These are phyloP conservation scores for Trichophyton mentagrophytes DNA, from an alignment of 2,329 filamentous ascomycete genomes.

Conservation along the genomic window DNA sequence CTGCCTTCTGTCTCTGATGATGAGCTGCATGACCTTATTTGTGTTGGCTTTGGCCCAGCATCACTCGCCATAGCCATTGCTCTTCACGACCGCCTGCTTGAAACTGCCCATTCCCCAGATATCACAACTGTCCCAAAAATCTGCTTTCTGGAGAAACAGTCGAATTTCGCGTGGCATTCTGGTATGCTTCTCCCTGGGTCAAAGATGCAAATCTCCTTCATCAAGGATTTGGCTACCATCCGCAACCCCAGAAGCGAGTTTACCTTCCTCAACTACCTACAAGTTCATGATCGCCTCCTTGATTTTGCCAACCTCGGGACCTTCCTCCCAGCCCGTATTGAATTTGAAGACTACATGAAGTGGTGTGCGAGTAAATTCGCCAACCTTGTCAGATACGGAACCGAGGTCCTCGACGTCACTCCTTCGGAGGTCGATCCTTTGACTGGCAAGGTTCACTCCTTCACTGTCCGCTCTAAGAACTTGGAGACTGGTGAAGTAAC, in stretches of 20 bases:
- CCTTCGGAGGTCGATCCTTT: conserved; percentile 41
- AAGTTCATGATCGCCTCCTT: conserved; percentile 65
- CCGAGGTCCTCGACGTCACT: conserved; percentile 60
- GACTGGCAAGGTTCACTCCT: conserved; percentile 47
- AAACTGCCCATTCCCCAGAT: conserved; percentile 27
- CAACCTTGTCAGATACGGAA: conserved; percentile 58
- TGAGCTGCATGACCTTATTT: conserved; percentile 70
- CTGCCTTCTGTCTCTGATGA: conserved; percentile 44
- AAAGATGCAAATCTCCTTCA: conserved; percentile 94
- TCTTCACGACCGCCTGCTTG: conserved; percentile 61
- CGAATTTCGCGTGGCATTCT: conserved; percentile 76
- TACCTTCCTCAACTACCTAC: conserved; percentile 90
- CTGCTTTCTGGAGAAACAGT: conserved; percentile 76
- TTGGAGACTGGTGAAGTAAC: conserved; percentile 33
- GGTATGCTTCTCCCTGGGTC: conserved; percentile 89
- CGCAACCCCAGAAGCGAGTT: conserved; percentile 80
- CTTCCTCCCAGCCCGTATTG: conserved; percentile 70
- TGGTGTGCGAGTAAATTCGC: conserved; percentile 80
- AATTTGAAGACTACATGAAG: conserved; percentile 90
- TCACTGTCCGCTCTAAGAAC: conserved; percentile 55
- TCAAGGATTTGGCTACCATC: conserved; percentile 88
- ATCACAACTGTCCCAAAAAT: conserved; percentile 50
- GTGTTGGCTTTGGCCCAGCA: conserved; percentile 85
- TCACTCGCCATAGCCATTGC: conserved; percentile 81
- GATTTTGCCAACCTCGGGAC: conserved; percentile 85